phyloP scores from a whole-genome alignment of 106 monocot species.

The Dendrobium chrysotoxum region DNA sequence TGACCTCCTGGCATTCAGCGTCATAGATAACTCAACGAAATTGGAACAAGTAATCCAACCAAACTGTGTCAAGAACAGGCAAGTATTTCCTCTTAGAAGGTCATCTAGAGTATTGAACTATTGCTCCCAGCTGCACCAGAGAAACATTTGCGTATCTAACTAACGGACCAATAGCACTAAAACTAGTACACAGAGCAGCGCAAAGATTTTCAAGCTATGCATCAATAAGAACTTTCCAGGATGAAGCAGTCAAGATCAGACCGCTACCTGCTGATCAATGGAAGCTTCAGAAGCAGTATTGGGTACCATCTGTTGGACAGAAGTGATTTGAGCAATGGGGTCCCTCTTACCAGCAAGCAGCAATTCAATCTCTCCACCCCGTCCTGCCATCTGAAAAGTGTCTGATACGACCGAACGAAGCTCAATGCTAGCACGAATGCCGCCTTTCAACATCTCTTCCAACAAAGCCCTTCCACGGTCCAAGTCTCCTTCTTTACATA shows the following conservation, averaged over 20 bases:
- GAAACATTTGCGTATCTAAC: neutral
- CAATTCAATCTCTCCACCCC: conserved; percentile 8
- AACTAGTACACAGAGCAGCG: neutral
- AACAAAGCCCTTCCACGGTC: conserved; percentile 9
- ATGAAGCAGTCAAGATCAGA: neutral
- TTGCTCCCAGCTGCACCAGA: neutral
- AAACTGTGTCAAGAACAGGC: neutral
- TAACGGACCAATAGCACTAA: neutral
- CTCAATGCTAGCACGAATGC: conserved; percentile 2
- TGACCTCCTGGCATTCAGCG: neutral
- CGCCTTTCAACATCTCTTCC: conserved; percentile 15
- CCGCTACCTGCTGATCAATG: neutral
- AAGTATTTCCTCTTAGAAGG: neutral
- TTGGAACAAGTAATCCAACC: neutral
- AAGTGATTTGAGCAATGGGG: neutral
- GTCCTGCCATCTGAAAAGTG: conserved; percentile 4
- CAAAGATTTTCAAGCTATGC: neutral
- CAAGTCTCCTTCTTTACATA: conserved; percentile 17
- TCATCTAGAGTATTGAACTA: neutral
- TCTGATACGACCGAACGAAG: conserved; percentile 9
- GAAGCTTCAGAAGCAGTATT: neutral
- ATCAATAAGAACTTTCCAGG: neutral
- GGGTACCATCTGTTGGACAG: neutral
- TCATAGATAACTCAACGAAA: neutral
- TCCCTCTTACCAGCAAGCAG: neutral